These are phyloP conservation scores for Tremellales sp. DNA, from an alignment of 1,284 basidiomycete species.

Conservation along the genomic window DNA sequence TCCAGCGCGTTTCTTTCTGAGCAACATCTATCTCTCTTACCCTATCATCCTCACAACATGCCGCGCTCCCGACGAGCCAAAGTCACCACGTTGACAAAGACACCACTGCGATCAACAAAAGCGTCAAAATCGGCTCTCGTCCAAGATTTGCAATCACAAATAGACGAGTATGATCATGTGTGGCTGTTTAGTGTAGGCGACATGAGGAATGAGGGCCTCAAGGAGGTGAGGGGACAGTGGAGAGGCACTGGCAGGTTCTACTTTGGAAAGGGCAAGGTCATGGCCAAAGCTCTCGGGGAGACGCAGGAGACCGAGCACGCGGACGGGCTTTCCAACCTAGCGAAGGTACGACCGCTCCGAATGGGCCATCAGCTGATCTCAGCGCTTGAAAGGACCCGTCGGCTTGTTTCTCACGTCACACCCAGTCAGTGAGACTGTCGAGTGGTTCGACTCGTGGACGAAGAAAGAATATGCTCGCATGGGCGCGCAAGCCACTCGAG, in stretches of 20 bases:
- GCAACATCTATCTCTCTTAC: not conserved
- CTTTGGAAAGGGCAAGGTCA: slow-evolving; percentile 86
- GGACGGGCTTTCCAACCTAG: slow-evolving; percentile 72
- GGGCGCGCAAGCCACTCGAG: slow-evolving; percentile 72
- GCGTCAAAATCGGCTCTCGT: slow-evolving; percentile 79
- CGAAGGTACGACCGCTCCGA: slow-evolving; percentile 58
- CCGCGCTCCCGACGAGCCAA: slow-evolving; percentile 83
- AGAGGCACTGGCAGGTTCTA: slow-evolving; percentile 89
- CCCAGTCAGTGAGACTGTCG: slow-evolving; percentile 78
- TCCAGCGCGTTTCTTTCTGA: not conserved
- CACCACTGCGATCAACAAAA: slow-evolving; percentile 53
- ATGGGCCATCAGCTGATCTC: slow-evolving; percentile 5
- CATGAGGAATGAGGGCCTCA: slow-evolving; percentile 91
- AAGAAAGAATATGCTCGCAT: slow-evolving; percentile 88
- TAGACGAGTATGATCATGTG: slow-evolving; percentile 85
- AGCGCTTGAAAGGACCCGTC: slow-evolving; percentile 90
- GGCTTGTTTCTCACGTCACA: slow-evolving; percentile 90
- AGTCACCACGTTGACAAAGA: slow-evolving; percentile 59
- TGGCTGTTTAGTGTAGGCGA: slow-evolving; percentile 93
- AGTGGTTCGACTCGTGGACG: slow-evolving; percentile 90
- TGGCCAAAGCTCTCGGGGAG: slow-evolving; percentile 92
- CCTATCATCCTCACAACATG: slow-evolving; percentile 57
- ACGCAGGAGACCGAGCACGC: slow-evolving; percentile 83
- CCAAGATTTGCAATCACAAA: slow-evolving; percentile 61
- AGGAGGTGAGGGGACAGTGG: slow-evolving; percentile 91